Base-by-base conservation (phyloP, 352 stramenopile genomes). In the Phytophthora citrophthora region DNA sequence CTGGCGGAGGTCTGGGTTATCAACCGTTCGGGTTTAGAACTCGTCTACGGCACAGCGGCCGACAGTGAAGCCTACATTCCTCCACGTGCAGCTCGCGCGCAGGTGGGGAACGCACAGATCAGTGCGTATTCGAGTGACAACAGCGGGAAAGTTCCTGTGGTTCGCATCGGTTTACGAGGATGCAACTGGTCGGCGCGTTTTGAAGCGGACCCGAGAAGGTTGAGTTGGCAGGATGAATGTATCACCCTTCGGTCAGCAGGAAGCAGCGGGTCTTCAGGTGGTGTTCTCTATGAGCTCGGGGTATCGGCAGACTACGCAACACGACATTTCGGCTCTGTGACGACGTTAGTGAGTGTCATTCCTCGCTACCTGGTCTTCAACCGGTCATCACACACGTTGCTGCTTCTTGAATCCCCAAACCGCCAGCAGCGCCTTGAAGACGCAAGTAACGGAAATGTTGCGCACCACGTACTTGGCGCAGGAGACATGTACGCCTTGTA, bases 211-310 rank as follows among this genome's bases (percentile, higher is more conserved):
- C 87, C 87, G 5, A 70, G 79, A 38, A 65, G 73, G n/a, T 52
- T 95, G 27, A 93, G 86, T 36, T 95, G 87, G 87, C 87, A 95
- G 53, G 86, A 95, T 50, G 87, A 95, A 54, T 93, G 85, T 38
- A 67, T 95, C 3, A 74, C 80, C 4, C 56, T 93, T 13, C 77
- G 76, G 4, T 77, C 81, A 0, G 47, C 62, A 50, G 66, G 70
- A 47, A 61, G 51, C 46, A 63, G 20, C 36, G 38, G 34, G 2
- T 60, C 68, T 54, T 65, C 56, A 6, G 53, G 64, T 5, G 74
- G 51, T 15, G 80, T 93, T 16, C 53, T 95, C 29, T 93, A 95
- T 59, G 87, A 95, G 53, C 74, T 95, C 58, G 87, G 87, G 9
- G 78, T 94, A 4, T 93, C 87, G 10, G 81, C 83, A 12, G 88